Percentiles rank a stretch among this genome's conserved stretches.
These are phyloP conservation scores for Hura crepitans DNA, from an alignment of 441 rosid genomes.

Conservation along the genomic window DNA sequence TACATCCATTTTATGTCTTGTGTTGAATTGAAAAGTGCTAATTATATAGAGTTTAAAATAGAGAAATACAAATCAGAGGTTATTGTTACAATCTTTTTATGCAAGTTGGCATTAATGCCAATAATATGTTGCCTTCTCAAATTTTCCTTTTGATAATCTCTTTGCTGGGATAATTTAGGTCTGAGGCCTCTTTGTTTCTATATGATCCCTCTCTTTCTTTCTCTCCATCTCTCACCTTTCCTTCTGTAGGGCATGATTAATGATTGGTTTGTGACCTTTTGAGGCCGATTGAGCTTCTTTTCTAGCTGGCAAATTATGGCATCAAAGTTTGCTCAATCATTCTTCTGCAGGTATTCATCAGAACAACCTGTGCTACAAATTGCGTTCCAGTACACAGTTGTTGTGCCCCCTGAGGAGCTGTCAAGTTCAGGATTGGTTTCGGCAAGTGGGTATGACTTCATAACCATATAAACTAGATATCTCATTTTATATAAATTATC, in stretches of 20 bases:
- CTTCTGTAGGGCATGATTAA: background rate
- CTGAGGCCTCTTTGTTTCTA: background rate
- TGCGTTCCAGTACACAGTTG: slow-evolving; percentile 89
- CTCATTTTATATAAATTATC: slow-evolving; percentile 1
- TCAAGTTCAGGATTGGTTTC: slow-evolving; percentile 48
- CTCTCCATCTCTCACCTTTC: background rate
- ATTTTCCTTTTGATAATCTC: background rate
- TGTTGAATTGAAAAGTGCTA: background rate
- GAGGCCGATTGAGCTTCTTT: slow-evolving; percentile 9
- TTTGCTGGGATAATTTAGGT: background rate
- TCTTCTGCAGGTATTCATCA: slow-evolving; percentile 59
- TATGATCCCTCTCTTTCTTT: background rate
- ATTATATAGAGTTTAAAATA: background rate
- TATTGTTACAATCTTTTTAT: background rate
- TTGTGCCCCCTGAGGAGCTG: slow-evolving; percentile 79
- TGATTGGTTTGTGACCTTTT: background rate
- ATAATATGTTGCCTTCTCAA: background rate
- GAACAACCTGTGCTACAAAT: slow-evolving; percentile 90
- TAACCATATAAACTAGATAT: background rate
- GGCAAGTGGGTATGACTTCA: slow-evolving; percentile 58
- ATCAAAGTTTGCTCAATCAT: background rate
- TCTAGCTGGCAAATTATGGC: background rate
- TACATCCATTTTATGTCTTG: background rate
- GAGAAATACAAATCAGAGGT: background rate
- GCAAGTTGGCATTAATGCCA: background rate